These are phyloP conservation scores for Cicer yamashitae DNA, from an alignment of 306 rosid genomes.

Conservation along the genomic window DNA sequence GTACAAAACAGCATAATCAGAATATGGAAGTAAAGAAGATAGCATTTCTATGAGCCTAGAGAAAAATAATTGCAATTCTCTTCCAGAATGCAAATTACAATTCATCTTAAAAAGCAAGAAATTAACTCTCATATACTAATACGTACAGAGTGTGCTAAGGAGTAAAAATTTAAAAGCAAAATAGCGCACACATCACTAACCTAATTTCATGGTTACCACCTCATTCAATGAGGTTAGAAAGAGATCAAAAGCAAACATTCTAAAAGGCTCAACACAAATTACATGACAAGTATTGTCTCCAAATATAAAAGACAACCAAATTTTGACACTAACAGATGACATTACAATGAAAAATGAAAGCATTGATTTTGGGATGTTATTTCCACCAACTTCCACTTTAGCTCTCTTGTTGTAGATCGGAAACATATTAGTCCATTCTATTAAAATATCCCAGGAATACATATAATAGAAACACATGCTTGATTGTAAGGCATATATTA, in stretches of 20 bases:
- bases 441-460: constrained; percentile 8
- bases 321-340: constrained; percentile 22
- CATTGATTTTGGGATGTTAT: constrained; percentile 21
- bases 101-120: constrained; percentile 14
- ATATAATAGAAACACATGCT: constrained; percentile 19
- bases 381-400: constrained; percentile 33
- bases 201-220: constrained; percentile 9
- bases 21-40: neutral
- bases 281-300: constrained; percentile 12
- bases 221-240: constrained; percentile 6
- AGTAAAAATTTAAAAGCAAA: neutral
- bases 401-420: constrained; percentile 15
- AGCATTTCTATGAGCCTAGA: neutral
- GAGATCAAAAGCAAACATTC: constrained; percentile 13
- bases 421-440: constrained; percentile 16
- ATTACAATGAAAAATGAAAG: constrained; percentile 19
- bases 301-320: constrained; percentile 12
- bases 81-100: constrained; percentile 30
- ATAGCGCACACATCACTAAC: constrained; percentile 7
- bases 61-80: constrained; percentile 14
- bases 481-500: constrained; percentile 17
- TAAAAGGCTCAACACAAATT: neutral
- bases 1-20: constrained; percentile 42
- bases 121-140: neutral
- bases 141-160: neutral